phyloP scores from a whole-genome alignment of 805 yeast species.

The Hanseniaspora hatyaiensis region DNA sequence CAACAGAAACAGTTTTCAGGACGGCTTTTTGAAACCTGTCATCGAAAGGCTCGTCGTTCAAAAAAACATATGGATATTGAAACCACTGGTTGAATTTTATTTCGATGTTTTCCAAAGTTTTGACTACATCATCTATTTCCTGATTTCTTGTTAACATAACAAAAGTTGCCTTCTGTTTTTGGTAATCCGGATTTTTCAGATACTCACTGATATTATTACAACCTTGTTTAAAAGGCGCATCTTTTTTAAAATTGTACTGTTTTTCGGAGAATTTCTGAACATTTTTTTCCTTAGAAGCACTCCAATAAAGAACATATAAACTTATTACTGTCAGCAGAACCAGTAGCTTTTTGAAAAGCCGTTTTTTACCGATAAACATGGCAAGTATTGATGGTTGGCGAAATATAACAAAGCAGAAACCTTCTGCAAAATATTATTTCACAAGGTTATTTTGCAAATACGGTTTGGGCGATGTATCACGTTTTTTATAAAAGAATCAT shows the following conservation, averaged over 20 bases:
- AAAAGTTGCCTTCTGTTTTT: slow-evolving; percentile 69
- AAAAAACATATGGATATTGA: slow-evolving; percentile 81
- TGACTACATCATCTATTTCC: slow-evolving; percentile 66
- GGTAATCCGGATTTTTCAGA: slow-evolving; percentile 21
- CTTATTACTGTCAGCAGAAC: too few relatives aligned
- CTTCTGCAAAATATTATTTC: too few relatives aligned
- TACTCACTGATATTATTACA: slow-evolving; percentile 41
- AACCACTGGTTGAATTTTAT: slow-evolving; percentile 89
- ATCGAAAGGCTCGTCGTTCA: slow-evolving; percentile 68
- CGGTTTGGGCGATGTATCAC: too few relatives aligned
- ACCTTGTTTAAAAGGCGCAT: slow-evolving; percentile 43
- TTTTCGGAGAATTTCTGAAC: slow-evolving; percentile 16
- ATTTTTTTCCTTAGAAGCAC: too few relatives aligned
- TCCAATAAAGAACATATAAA: too few relatives aligned
- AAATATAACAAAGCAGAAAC: too few relatives aligned
- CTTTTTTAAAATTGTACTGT: slow-evolving; percentile 24
- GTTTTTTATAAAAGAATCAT: too few relatives aligned
- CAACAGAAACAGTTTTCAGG: slow-evolving; percentile 41
- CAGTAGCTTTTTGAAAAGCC: too few relatives aligned
- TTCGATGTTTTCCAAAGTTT: slow-evolving; percentile 64
- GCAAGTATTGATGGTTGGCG: too few relatives aligned
- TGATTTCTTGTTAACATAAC: slow-evolving; percentile 73
- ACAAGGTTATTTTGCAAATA: too few relatives aligned
- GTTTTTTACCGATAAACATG: too few relatives aligned
- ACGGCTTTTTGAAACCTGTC: slow-evolving; percentile 51